Evolutionary conservation across 371 early-diverging fungal genomes (phyloP), one percentile per base, ranked within the genome.

Genomic region (Circinella minor): DNA sequence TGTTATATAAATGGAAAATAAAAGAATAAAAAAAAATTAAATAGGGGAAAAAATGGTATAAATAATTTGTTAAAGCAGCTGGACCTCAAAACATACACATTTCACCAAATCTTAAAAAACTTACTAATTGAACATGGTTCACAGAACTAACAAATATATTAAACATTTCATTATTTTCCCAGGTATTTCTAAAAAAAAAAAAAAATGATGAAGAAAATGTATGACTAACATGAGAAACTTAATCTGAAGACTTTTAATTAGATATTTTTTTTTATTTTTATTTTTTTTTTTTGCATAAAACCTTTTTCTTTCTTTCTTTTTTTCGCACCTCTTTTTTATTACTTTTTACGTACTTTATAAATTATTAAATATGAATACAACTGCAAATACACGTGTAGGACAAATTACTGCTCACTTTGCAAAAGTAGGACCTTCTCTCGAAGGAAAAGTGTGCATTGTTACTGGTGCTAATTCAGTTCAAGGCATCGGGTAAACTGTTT

Each of bases 381-480:
- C 77, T 69, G 77, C 82, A 18, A 70, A 51, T 36, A 77, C 79
- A 36, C 81, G 85, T 47, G 73, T 77, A 54, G 71, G 71, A 36
- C 83, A 80, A 61, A 70, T 85, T 27, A 68, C 75, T 43, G 65
- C 72, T 36, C 85, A 85, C 61, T 68, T 85, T 10, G 66, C 67
- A 14, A 69, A 74, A 20, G 77, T 66, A 15, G 77, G 71, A 4
- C 69, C 77, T 18, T 80, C 83, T 20, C 67, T 83, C 38, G 48
- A 75, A 57, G 78, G 75, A 62, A 83, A 82, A 60, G 79, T 86
- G 1, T 86, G 86, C 73, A 82, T 86, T 65, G 76, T 86, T 54
- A 86, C 86, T 15, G 86, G 86, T n/a, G 86, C 86, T 10, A 79
- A 81, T 15, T 86, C 86, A 10, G 17, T 78, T 14, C 51, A 72